Base-by-base conservation (phyloP, 768 basidiomycete genomes). In the Lactifluus echinatus region DNA sequence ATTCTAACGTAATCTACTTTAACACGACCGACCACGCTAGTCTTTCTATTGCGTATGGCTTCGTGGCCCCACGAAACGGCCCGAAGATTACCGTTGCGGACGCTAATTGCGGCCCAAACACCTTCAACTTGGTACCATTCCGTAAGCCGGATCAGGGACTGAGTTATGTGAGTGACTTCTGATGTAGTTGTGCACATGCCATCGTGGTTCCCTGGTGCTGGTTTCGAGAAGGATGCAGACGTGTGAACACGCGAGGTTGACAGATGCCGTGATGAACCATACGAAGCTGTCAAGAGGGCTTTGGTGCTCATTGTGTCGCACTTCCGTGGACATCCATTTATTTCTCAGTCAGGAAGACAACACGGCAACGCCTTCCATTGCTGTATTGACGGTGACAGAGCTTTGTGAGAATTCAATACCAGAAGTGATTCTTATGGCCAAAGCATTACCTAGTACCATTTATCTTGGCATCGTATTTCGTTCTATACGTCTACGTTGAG, bases 21-120 rank as follows among this genome's bases (percentile, higher is more conserved):
- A 61, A 50, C 21, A 46, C 73, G 61, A 65, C 73, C 0, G 75
- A 70, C 8, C 67, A 71, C n/a, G 64, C 73, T 28, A 65, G 73
- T 19, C 62, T 80, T 49, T 71, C 70, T 0, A 56, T 78, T 7
- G 72, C 75, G 0, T 80, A 82, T 59, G 81, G 80, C 0, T 68
- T 79, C n/a, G 68, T 76, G 8, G 55, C 69, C 29, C 66, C 73
- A 0, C 49, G 64, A 14, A 64, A 75, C 51, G 80, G 81, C 61
- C 75, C 78, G 2, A 75, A 73, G 59, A 68, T 82, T 33, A 60
- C 64, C 0, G 65, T 74, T 1, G 76, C 75, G 0, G 73, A 78
- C 29, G 63, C 70, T 75, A 34, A 63, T 60, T 5, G 57, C 62
- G 17, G 75, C 75, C 0, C 66, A 69, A 1, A 63, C 74, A 66